Base-by-base conservation (phyloP, 352 stramenopile genomes). In the Phytophthora kernoviae region DNA sequence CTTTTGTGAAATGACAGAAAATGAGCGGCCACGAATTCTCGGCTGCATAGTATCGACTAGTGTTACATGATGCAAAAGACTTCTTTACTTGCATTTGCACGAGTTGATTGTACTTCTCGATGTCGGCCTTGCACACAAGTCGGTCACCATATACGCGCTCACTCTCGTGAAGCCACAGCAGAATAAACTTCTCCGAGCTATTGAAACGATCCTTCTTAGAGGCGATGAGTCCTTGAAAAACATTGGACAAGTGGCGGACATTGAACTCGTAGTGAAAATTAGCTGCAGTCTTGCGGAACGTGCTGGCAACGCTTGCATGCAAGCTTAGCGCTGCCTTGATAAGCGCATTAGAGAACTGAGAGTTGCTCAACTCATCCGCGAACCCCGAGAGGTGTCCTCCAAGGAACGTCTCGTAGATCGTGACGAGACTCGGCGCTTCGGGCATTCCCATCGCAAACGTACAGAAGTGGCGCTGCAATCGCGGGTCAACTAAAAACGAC, bases 211-310 rank as follows among this genome's bases (percentile, higher is more conserved):
- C 79, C 41, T 96, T 96, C 51, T 97, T 94, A 2, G 90, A 96
- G 0, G 96, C 89, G 27, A 99, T 94, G 18, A 99, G 73, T 4
- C 96, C 96, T 67, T 99, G 96, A 68, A 99, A 99, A 0, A 99
- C 91, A 55, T 98, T 98, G 32, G 82, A 96, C 24, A 99, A 79
- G 65, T 99, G 91, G 5, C 96, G 90, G 39, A 99, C 96, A 49
- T 98, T 98, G 68, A 99, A 99, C 74, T 99, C 94, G 73, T 99
- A 99, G 77, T 99, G 96, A 62, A 99, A 99, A 61, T 99, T 99
- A 5, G 86, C 84, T 4, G 96, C 95, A 0, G 94, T 98, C 66
- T 98, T 98, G n/a, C 90, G 79, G 71, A 99, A 96, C 11, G 88
- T 97, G 36, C 89, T 79, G 15, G 93, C 82, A 21, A 98, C 90